Base-by-base conservation (phyloP, 2,329 filamentous ascomycete species). In the Aureobasidium melanogenum region DNA sequence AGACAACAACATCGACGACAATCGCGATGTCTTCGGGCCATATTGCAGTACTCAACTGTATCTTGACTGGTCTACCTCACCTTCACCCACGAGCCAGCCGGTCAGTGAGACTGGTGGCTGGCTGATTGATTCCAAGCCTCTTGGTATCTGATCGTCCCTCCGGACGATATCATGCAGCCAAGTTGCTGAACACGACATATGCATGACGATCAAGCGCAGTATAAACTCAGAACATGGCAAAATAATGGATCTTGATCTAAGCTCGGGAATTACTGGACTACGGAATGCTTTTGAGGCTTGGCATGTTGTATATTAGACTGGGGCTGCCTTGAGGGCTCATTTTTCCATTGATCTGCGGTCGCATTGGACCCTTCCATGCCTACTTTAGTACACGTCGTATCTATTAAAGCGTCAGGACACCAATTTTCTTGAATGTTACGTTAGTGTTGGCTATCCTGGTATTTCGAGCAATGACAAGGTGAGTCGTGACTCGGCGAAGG, bases 1-100 rank as follows among this genome's bases (percentile, higher is more conserved):
- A 22, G 56, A 59, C 44, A 50, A 19, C 44, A 59, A 50, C n/a
- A 46, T 47, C 22, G 54, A 47, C 22, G 54, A 57, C 19, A 46
- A 36, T 17, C 19, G 30, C 14, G 54, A 47, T 36, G 10, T 47
- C n/a, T 22, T 47, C 17, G 41, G 26, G 6, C 32, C 54, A 26
- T 47, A 46, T 28, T 22, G 19, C 41, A 28, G 26, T 26, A 12
- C 19, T 36, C 41, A 57, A 19, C 41, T 30, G 3, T 32, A 46
- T n/a, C 41, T 47, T 19, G 54, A 57, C 22, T 57, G 54, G 54
- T 57, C 54, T 9, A 22, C 28, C 10, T 57, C 54, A 7, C 41
- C 54, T 28, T 57, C 54, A 28, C 54, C 54, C 19, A 36, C 36
- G 15, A 30, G 41, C 17, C 41, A 57, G 34, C 28, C 19, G n/a